Evolutionary conservation across 495 filamentous ascomycete genomes (phyloP), one percentile per base, ranked within the genome.

Genomic region (Penicillium mononematosum): DNA sequence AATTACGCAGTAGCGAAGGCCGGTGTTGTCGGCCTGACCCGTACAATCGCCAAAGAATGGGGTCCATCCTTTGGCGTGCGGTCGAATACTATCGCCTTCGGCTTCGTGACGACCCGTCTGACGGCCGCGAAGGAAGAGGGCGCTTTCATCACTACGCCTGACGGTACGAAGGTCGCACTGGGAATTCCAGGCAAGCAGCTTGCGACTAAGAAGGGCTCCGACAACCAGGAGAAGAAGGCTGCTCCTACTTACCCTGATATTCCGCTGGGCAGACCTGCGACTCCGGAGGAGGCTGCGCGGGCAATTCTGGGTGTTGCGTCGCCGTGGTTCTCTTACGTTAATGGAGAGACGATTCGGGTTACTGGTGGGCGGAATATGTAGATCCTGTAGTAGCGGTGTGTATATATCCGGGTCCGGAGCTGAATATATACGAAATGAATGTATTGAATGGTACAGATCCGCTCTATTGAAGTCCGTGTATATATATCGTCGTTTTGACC

Each of bases 1-100:
- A 96, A 94, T 78, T 95, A 94, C 71, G 82, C 86, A 43, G 75
- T 90, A 36, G 91, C 88, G 45, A 94, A 96, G 75, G 86, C 90
- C 20, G 90, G 88, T 34, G 83, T 93, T 11, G 80, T 82, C 11
- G 91, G 91, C 2, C 75, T 96, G 6, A 89, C 88, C 50, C 91
- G 91, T 71, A 89, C 88, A 11, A 90, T 95, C 66, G 90, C 91
- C 25, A 95, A 95, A 74, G 91, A 96, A 79, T 95, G 91, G 90
- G 91, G 91, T 36, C 91, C 91, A 0, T 69, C 77, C 20, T 96
- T 91, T 63, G 90, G 90, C 43, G 90, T 96, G 2, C 78, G 91
- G 42, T 84, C 88, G 14, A 95, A 95, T 71, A 90, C 90, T 16
- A 76, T 94, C 55, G 89, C 90, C 38, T 93, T 93, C 58, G 90